These are phyloP conservation scores for Pochonia chlamydosporia DNA, from an alignment of 2,329 filamentous ascomycete genomes.

Conservation along the genomic window DNA sequence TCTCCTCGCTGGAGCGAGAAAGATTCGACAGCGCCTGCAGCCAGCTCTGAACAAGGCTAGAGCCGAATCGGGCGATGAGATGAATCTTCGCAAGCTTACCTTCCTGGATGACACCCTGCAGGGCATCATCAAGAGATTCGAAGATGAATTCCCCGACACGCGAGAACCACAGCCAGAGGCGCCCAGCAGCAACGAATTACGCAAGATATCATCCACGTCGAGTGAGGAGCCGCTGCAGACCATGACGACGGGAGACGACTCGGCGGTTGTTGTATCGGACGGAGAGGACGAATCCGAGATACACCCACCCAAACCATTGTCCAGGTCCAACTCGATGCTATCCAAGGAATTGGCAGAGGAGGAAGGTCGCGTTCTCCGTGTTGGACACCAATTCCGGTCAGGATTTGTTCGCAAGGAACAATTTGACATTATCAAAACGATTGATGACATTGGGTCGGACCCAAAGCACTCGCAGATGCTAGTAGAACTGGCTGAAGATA, in stretches of 20 bases:
- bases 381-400: slow-evolving; percentile 50
- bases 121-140: slow-evolving; percentile 90
- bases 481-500: slow-evolving; percentile 55
- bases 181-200: slow-evolving; percentile 3
- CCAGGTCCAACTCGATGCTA: slow-evolving; percentile 47
- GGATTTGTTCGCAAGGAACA: slow-evolving; percentile 47
- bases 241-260: slow-evolving; percentile 26
- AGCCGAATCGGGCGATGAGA: slow-evolving; percentile 62
- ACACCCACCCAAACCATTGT: slow-evolving; percentile 34
- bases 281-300: slow-evolving; percentile 43
- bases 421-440: slow-evolving; percentile 40
- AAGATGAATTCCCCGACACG: slow-evolving; percentile 92
- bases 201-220: slow-evolving; percentile 7
- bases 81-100: slow-evolving; percentile 73
- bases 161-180: slow-evolving; percentile 32
- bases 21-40: slow-evolving; percentile 78
- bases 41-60: slow-evolving; percentile 73
- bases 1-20: slow-evolving; percentile 77
- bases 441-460: slow-evolving; percentile 45
- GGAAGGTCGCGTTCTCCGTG: slow-evolving; percentile 50
- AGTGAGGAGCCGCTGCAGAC: slow-evolving; percentile 16
- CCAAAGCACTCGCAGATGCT: slow-evolving; percentile 48
- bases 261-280: slow-evolving; percentile 35
- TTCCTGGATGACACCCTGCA: slow-evolving; percentile 87
- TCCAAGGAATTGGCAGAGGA: slow-evolving; percentile 50